These are phyloP conservation scores for Daphne laureola DNA, from an alignment of 441 rosid genomes.

Conservation along the genomic window DNA sequence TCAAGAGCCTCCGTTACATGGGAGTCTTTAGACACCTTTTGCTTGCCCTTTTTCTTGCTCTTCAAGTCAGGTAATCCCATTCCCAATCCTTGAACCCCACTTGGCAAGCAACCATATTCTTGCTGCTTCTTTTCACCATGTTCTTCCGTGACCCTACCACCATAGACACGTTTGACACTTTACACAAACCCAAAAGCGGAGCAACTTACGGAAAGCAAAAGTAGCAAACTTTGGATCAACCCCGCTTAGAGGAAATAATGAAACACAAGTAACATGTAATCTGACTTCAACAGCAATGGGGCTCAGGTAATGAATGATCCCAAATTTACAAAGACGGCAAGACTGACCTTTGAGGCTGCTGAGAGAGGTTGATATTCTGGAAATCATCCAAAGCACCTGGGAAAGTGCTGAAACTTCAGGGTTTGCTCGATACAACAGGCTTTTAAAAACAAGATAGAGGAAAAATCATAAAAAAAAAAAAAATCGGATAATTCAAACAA, in stretches of 20 bases:
- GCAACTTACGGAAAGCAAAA: neutral
- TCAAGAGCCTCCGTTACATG: slow-evolving; percentile 81
- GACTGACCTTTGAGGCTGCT: slow-evolving; percentile 41
- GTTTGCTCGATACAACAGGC: neutral
- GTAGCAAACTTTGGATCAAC: neutral
- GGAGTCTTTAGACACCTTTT: slow-evolving; percentile 51
- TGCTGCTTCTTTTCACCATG: slow-evolving; percentile 31
- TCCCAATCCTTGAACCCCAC: slow-evolving; percentile 73
- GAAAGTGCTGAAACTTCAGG: slow-evolving; percentile 15
- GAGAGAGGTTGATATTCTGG: slow-evolving; percentile 63
- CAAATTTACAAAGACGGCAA: neutral
- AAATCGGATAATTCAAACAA: neutral
- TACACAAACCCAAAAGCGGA: neutral
- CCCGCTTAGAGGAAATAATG: neutral
- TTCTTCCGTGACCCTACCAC: slow-evolving; percentile 32
- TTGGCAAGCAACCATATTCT: slow-evolving; percentile 36
- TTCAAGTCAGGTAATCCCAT: slow-evolving; percentile 88
- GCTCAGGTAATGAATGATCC: neutral
- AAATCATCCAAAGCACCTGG: slow-evolving; percentile 97
- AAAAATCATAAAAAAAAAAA: neutral
- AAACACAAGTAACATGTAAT: neutral
- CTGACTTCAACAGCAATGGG: neutral
- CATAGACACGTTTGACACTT: slow-evolving; percentile 11
- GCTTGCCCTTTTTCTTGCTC: slow-evolving; percentile 70
- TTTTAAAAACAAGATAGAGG: neutral